phyloP scores from a whole-genome alignment of 768 basidiomycete genomes.

The Phaeotremella skinneri region DNA sequence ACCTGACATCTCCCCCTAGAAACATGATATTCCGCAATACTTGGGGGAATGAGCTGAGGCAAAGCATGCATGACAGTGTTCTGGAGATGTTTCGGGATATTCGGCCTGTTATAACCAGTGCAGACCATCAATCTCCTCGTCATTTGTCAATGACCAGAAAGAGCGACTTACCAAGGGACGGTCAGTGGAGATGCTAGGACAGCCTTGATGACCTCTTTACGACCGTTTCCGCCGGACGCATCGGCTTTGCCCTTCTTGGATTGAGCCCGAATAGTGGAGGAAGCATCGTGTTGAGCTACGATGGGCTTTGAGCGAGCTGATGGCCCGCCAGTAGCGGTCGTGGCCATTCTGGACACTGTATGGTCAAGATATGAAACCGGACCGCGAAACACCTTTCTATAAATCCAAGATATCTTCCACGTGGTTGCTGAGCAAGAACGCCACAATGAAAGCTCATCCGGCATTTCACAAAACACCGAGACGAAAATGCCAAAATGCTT shows the following conservation, averaged over 20 bases:
- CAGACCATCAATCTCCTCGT: too few species aligned
- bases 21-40: slow-evolving; percentile 41
- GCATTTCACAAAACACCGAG: not conserved
- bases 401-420: not conserved
- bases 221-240: not conserved
- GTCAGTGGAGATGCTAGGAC: slow-evolving; percentile 39
- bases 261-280: slow-evolving; percentile 26
- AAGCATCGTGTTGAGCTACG: slow-evolving; percentile 5
- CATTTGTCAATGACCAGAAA: not conserved
- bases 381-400: too few species aligned
- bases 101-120: slow-evolving; percentile 43
- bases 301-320: not conserved
- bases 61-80: slow-evolving; percentile 30
- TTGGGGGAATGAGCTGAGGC: slow-evolving; percentile 25
- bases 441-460: slow-evolving; percentile 3
- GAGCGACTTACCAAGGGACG: slow-evolving; percentile 32
- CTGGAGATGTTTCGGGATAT: slow-evolving; percentile 39
- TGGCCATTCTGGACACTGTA: not conserved
- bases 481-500: slow-evolving; percentile 9
- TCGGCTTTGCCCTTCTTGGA: slow-evolving; percentile 28
- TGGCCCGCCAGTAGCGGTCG: not conserved
- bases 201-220: slow-evolving; percentile 37
- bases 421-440: slow-evolving; percentile 9
- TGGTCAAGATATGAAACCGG: too few species aligned
- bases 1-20: slow-evolving; percentile 37